phyloP scores from a whole-genome alignment of 345 rosid species.

The Arabidopsis thaliana region TAIR10.1 NC_003074.8:8480501-8481000 shows the following conservation, averaged over 20 bases:
- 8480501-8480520: conserved; percentile 72
- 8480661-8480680: background rate
- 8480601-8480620: conserved; percentile 65
- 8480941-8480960: conserved; percentile 86
- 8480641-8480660: too few relatives aligned
- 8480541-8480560: conserved; percentile 91
- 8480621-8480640: too few relatives aligned
- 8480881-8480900: conserved; percentile 16
- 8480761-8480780: background rate
- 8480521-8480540: conserved; percentile 94
- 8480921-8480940: conserved; percentile 92
- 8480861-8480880: background rate
- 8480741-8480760: background rate
- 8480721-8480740: background rate
- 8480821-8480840: background rate
- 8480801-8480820: background rate
- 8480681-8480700: background rate
- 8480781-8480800: background rate
- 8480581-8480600: conserved; percentile 90
- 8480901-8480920: conserved; percentile 66
- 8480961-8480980: conserved; percentile 81
- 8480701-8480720: background rate
- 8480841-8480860: background rate
- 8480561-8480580: conserved; percentile 92
- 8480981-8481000: conserved; percentile 93